Evolutionary conservation across 805 yeast genomes (phyloP).

Genomic region (Nematodospora valgi): DNA sequence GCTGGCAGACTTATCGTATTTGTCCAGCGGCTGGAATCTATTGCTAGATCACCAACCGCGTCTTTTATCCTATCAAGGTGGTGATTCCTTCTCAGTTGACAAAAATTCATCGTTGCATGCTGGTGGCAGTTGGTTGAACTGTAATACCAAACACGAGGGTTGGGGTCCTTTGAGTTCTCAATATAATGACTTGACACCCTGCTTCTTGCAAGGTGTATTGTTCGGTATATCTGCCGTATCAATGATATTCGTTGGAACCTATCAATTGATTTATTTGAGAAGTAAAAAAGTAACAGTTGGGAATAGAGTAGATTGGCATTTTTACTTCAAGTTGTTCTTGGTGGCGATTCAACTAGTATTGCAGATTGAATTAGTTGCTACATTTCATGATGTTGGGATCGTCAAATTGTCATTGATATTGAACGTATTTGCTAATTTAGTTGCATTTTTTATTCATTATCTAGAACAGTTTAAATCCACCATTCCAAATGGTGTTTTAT

Average conservation of each 20-base stretch:
- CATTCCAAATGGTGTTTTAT: constrained; percentile 63
- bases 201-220: constrained; percentile 54
- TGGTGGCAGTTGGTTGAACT: constrained; percentile 11
- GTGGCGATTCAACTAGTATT: constrained; percentile 37
- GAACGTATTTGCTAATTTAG: constrained; percentile 41
- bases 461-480: constrained; percentile 65
- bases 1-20: not conserved
- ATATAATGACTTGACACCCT: constrained; percentile 56
- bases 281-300: constrained; percentile 18
- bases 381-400: constrained; percentile 18
- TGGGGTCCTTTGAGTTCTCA: constrained; percentile 37
- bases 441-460: constrained; percentile 59
- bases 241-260: constrained; percentile 42
- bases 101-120: constrained; percentile 1
- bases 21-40: constrained; percentile 11
- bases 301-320: constrained; percentile 35
- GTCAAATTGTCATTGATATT: constrained; percentile 21
- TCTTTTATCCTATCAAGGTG: constrained; percentile 3
- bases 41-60: constrained; percentile 15
- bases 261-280: constrained; percentile 32
- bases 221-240: constrained; percentile 39
- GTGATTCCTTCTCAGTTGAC: not conserved
- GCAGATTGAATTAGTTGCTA: constrained; percentile 19
- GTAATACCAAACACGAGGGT: constrained; percentile 34
- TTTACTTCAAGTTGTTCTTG: constrained; percentile 40